Evolutionary conservation across 1,139 yeast genomes (phyloP).

Genomic region (Yamadazyma atmosphaerica): DNA sequence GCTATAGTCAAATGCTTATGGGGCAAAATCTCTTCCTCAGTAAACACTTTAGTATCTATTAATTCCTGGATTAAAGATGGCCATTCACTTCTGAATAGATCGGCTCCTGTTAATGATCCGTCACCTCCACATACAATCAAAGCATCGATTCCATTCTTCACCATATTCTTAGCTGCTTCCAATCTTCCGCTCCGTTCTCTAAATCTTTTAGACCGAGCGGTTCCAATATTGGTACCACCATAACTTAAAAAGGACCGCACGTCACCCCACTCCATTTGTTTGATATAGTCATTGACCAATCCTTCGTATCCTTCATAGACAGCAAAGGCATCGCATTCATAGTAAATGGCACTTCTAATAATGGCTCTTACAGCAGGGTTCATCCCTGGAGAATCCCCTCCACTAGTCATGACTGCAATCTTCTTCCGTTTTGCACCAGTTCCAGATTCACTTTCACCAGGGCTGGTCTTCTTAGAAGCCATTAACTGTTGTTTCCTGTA

Average conservation of each 20-base stretch:
- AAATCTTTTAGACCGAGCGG: conserved; percentile 73
- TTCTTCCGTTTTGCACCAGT: conserved; percentile 45
- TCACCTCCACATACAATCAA: conserved; percentile 85
- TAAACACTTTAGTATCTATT: conserved; percentile 47
- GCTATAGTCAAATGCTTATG: conserved; percentile 66
- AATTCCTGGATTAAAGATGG: conserved; percentile 68
- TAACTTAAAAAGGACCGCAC: conserved; percentile 72
- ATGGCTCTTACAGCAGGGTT: conserved; percentile 81
- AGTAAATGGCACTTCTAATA: conserved; percentile 69
- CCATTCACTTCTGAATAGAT: conserved; percentile 77
- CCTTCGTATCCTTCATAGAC: conserved; percentile 81
- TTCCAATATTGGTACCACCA: conserved; percentile 83
- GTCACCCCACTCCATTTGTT: conserved; percentile 72
- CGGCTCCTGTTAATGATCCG: conserved; percentile 84
- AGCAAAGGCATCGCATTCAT: conserved; percentile 72
- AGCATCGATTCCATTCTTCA: conserved; percentile 74
- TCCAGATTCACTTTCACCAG: no score
- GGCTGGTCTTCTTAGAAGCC: conserved; percentile 1
- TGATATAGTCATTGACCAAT: conserved; percentile 57
- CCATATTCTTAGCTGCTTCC: conserved; percentile 65
- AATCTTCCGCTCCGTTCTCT: conserved; percentile 69
- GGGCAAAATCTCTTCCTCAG: conserved; percentile 51
- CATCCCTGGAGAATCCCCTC: conserved; percentile 90
- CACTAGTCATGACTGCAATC: conserved; percentile 84
- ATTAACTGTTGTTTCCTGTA: conserved; percentile 9